A percentile compares a stretch with the other conserved stretches of the same genome.
Evolutionary conservation across 2,329 filamentous ascomycete genomes (phyloP).

Genomic region (Cordyceps cicadae): DNA sequence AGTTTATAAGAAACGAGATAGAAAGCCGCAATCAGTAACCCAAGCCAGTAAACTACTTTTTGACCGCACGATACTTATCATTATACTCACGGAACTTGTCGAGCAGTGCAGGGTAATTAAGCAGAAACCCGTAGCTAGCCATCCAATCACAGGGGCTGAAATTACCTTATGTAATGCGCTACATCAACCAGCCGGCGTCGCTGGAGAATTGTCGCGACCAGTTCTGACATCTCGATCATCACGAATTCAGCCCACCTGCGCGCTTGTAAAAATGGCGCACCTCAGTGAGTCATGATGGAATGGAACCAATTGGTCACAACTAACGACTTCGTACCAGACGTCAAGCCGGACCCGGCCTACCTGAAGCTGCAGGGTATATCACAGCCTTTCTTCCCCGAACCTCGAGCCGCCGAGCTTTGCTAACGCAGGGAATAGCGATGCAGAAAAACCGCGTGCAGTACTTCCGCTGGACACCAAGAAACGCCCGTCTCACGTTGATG

Average conservation of each 20-base stretch:
- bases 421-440: constrained; percentile 54
- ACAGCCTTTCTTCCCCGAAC: constrained; percentile 17
- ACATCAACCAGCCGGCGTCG: not conserved
- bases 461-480: constrained; percentile 87
- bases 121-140: not conserved
- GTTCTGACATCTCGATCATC: constrained; percentile 18
- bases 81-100: not conserved
- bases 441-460: constrained; percentile 79
- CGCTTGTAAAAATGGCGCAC: constrained; percentile 30
- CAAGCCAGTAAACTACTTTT: too few relatives aligned
- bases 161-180: constrained; percentile 15
- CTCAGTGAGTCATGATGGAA: constrained; percentile 23
- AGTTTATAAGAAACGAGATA: too few relatives aligned
- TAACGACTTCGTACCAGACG: constrained; percentile 24
- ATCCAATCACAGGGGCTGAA: not conserved
- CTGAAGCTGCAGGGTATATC: constrained; percentile 32
- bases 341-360: constrained; percentile 35
- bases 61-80: too few relatives aligned
- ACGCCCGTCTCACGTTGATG: constrained; percentile 68
- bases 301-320: constrained; percentile 12
- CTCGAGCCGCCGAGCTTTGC: constrained; percentile 11
- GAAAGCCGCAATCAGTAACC: too few relatives aligned
- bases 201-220: constrained; percentile 17
- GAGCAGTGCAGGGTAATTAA: not conserved
- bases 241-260: constrained; percentile 17